Conservation (phyloP, 2,329 filamentous ascomycete genomes). For the Cryphonectria parasitica region DNA sequence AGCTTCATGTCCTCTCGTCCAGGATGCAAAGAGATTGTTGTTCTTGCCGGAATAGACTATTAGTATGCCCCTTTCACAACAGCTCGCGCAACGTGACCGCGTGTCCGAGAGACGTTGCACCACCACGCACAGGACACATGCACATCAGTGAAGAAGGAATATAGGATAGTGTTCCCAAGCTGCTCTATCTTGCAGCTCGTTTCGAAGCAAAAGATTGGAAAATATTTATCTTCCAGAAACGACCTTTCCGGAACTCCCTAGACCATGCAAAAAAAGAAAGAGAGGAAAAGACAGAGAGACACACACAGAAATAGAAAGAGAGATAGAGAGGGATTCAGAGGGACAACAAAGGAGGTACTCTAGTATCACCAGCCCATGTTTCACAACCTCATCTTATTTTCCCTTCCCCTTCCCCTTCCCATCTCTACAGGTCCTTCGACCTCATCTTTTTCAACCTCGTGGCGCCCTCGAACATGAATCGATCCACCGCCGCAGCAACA, state of each 20-base stretch:
- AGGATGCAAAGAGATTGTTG: neutral
- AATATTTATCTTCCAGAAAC: slow-evolving; percentile 16
- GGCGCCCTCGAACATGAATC: slow-evolving; percentile 87
- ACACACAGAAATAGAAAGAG: neutral
- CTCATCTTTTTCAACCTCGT: slow-evolving; percentile 86
- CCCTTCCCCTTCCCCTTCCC: no score
- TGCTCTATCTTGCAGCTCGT: neutral
- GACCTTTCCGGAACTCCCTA: slow-evolving; percentile 29
- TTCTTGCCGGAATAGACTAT: no score
- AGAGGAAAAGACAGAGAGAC: neutral
- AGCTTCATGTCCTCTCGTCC: neutral
- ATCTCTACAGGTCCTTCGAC: slow-evolving; percentile 58
- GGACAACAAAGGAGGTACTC: neutral
- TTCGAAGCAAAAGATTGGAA: slow-evolving; percentile 1
- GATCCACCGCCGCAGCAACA: slow-evolving; percentile 90
- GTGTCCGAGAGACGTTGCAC: neutral
- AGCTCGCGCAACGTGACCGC: slow-evolving; percentile 16
- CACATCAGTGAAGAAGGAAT: neutral
- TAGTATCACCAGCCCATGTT: slow-evolving; percentile 10
- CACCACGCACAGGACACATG: neutral
- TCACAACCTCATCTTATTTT: neutral
- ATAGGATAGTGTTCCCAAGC: neutral
- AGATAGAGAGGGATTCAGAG: neutral
- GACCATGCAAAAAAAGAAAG: slow-evolving; percentile 28
- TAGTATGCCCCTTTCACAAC: slow-evolving; percentile 9